Percentiles rank a stretch among this genome's conserved stretches.
Conservation (phyloP, 768 basidiomycete genomes). For the Psilocybe cubensis region DNA sequence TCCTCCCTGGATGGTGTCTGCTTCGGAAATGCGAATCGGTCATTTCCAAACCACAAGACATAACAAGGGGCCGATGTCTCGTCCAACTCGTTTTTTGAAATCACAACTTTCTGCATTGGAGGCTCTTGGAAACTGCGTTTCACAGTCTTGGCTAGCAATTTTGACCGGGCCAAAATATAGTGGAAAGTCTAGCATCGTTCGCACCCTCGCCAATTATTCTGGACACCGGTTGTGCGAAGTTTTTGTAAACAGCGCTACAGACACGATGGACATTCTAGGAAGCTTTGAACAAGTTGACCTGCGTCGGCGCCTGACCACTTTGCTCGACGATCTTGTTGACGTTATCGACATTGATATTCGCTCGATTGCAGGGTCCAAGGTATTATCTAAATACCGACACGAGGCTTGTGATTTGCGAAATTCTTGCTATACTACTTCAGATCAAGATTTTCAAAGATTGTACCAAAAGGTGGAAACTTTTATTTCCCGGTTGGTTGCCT, state of each 20-base stretch:
- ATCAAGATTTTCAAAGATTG: conserved; percentile 5
- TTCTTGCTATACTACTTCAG: conserved; percentile 7
- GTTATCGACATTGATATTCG: conserved; percentile 44
- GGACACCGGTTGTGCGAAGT: conserved; percentile 77
- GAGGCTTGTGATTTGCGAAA: conserved; percentile 17
- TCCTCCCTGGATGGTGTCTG: conserved; percentile 47
- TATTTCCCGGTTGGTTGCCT: conserved; percentile 19
- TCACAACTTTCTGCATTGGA: conserved; percentile 69
- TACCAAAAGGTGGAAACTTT: conserved; percentile 3
- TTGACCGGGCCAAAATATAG: conserved; percentile 72
- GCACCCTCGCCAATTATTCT: conserved; percentile 67
- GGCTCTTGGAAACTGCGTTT: conserved; percentile 72
- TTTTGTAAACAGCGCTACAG: conserved; percentile 82
- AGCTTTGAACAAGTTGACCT: conserved; percentile 91
- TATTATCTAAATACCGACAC: conserved; percentile 12
- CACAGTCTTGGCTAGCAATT: conserved; percentile 87
- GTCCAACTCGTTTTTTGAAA: conserved; percentile 59
- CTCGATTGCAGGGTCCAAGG: conserved; percentile 32
- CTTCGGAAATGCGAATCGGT: conserved; percentile 66
- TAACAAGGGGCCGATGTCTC: conserved; percentile 37
- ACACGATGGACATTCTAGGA: conserved; percentile 92
- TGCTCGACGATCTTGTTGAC: conserved; percentile 43
- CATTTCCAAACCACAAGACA: conserved; percentile 47
- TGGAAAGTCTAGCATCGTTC: conserved; percentile 82
- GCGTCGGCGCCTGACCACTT: conserved; percentile 37